Base-by-base conservation (phyloP, 1,284 basidiomycete species). In the Mycosarcoma maydis region DNA sequence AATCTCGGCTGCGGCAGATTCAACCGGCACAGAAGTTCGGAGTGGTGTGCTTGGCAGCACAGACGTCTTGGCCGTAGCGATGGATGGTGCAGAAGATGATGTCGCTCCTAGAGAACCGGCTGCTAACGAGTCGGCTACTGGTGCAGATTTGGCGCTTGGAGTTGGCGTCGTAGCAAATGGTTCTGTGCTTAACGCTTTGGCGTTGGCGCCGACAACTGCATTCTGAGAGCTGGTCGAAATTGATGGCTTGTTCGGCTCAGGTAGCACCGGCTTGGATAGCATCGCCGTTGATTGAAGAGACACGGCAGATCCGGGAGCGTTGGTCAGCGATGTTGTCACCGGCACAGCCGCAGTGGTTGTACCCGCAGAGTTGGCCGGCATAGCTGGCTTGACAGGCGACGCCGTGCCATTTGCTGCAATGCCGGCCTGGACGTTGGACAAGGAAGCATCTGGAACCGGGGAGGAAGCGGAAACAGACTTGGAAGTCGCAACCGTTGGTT, bases 211-310 rank as follows among this genome's bases (percentile, higher is more conserved):
- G 16, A 39, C 23, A 4, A 43, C 34, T 19, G 59, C 47, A 13
- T 14, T 56, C 27, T 48, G 44, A 2, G 55, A 36, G 41, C 46
- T 53, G 39, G 38, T 44, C 1, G 56, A 42, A 13, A 67, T 43
- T 5, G 64, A 45, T 1, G 64, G 48, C 45, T 60, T 67, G 48
- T 46, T 41, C n/a, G 57, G 64, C 10, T 53, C 36, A n/a, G 64
- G 64, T 39, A 68, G 24, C 26, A 68, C 49, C 4, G 64, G 64
- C 45, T 61, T 60, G 1, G 64, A 57, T n/a, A 68, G 44, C 26
- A 55, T 53, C 32, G 60, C 42, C 49, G 47, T 53, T 16, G 54
- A 40, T 38, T 52, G 53, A 36, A 58, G 40, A 8, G 61, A 45
- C 26, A 51, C 50, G 1, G 54, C 55, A 32, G 61, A 50, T 11